phyloP scores from a whole-genome alignment of 495 filamentous ascomycete genomes.

The Penicillium pulvis region DNA sequence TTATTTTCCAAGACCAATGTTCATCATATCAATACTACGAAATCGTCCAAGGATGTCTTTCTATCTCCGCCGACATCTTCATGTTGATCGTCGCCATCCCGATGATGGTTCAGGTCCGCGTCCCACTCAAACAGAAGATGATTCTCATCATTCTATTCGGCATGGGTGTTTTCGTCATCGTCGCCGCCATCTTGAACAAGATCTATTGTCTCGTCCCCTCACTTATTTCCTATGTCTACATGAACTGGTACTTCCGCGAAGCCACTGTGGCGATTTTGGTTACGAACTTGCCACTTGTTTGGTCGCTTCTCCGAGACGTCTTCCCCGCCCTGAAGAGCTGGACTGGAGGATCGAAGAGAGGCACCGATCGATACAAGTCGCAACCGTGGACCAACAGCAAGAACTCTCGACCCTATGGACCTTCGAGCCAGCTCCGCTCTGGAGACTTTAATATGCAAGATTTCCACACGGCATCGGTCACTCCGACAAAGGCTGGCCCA shows the following conservation, averaged over 20 bases:
- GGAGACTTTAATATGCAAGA: constrained; percentile 40
- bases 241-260: constrained; percentile 75
- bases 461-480: constrained; percentile 30
- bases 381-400: constrained; percentile 38
- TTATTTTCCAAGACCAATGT: constrained; percentile 42
- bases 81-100: constrained; percentile 68
- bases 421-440: constrained; percentile 34
- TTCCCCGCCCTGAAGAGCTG: constrained; percentile 56
- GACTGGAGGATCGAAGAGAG: constrained; percentile 46
- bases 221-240: constrained; percentile 56
- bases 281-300: constrained; percentile 66
- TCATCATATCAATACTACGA: constrained; percentile 53
- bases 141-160: constrained; percentile 54
- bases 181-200: constrained; percentile 65
- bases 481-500: constrained; percentile 28
- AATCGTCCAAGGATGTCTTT: constrained; percentile 56
- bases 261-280: constrained; percentile 64
- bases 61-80: constrained; percentile 65
- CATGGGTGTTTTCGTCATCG: constrained; percentile 69
- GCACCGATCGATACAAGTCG: constrained; percentile 41
- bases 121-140: constrained; percentile 58
- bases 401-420: constrained; percentile 38
- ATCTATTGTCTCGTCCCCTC: constrained; percentile 63
- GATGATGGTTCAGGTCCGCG: constrained; percentile 57
- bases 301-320: constrained; percentile 61